Evolutionary conservation across 306 rosid genomes (phyloP).

Genomic region (Lathyrus aphaca): DNA sequence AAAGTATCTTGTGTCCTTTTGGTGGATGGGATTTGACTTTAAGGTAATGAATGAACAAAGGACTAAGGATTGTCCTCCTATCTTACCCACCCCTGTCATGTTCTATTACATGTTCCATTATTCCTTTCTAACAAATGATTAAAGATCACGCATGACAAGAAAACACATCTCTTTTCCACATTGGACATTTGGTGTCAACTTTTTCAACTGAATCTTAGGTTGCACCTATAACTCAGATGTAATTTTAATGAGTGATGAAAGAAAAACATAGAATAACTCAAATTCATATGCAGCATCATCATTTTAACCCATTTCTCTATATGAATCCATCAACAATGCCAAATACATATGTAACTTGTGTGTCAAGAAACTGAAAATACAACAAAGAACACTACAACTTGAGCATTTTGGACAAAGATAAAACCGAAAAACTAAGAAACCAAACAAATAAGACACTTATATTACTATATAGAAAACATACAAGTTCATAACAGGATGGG

Average conservation of each 20-base stretch:
- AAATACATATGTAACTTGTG: conserved; percentile 7
- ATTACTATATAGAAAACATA: conserved; percentile 48
- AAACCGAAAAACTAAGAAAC: conserved; percentile 16
- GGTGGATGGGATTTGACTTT: conserved; percentile 49
- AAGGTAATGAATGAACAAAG: conserved; percentile 24
- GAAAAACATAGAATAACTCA: conserved; percentile 15
- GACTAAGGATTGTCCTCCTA: conserved; percentile 38
- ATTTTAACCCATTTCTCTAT: conserved; percentile 9
- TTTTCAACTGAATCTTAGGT: conserved; percentile 45
- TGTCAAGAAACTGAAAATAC: conserved; percentile 6
- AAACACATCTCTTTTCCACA: conserved; percentile 20
- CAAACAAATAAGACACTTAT: conserved; percentile 50
- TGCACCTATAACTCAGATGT: conserved; percentile 16
- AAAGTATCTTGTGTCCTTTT: conserved; percentile 37
- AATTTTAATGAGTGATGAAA: not conserved
- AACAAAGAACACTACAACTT: conserved; percentile 31
- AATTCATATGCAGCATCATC: conserved; percentile 18
- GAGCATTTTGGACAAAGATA: not conserved
- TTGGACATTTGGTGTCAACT: conserved; percentile 37
- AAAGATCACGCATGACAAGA: conserved; percentile 24
- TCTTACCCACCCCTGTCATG: conserved; percentile 16
- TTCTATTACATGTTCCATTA: conserved; percentile 36
- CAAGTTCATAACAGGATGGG: conserved; percentile 58
- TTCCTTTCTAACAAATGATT: conserved; percentile 38
- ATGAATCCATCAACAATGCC: not conserved